Evolutionary conservation across 1,284 basidiomycete species (phyloP), one percentile per base, ranked within the genome.

Genomic region (Rhodotorula glutinis): DNA sequence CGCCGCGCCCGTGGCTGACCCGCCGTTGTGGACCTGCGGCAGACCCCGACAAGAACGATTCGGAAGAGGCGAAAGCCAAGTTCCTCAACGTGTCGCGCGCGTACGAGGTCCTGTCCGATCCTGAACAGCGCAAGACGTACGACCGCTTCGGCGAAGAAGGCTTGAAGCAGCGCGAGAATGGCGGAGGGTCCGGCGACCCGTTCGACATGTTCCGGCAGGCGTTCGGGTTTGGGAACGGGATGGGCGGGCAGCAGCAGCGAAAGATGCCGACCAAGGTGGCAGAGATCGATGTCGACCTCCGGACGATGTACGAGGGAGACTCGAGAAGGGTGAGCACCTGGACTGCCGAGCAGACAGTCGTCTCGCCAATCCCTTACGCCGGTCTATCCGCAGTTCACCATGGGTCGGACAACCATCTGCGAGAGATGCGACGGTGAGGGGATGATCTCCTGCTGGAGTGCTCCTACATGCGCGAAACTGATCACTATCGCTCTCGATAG

Each of bases 161-260:
- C 58, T 25, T 62, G 43, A 73, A 73, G 54, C 71, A 91, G 79
- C 88, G 89, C 49, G 91, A 92, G 71, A 88, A 91, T 68, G 78
- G 80, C 80, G 83, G 83, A 65, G 79, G 79, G 69, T 83, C 83
- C 65, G 82, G 82, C 51, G 91, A 94, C 76, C 90, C 92, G n/a
- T 91, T 95, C 77, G 93, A 96, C 77, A 85, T 95, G 75, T 97
- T 97, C 80, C 86, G 89, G 49, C 88, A 82, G 75, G 95, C 96
- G 83, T 97, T 97, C 75, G 92, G 92, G 70, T 86, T 85, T 43
- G 78, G 79, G 67, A 86, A 87, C 75, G 84, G 84, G 86, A 67
- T 77, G 16, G 52, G 46, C 2, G 83, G 85, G 27, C 86, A 89
- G 60, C 87, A 91, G 78, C 84, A 85, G 49, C 87, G 90, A 53